Conservation (phyloP, 306 rosid genomes). For the Glycine latifolia region DNA sequence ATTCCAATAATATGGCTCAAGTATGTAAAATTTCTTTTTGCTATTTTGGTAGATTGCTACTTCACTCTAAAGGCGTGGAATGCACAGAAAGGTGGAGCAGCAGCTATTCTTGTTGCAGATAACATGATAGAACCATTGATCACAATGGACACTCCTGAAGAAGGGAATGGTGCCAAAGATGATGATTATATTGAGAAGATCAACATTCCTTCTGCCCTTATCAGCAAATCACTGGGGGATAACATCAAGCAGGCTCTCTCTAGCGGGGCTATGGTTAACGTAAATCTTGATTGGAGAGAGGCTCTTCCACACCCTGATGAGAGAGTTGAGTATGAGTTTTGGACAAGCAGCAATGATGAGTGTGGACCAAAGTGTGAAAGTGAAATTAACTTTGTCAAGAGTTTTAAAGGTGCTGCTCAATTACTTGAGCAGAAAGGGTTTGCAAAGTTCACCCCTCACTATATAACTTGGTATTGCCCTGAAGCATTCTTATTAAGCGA, state of each 20-base stretch:
- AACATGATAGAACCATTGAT: constrained; percentile 76
- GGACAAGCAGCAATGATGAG: constrained; percentile 98
- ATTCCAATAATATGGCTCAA: not conserved
- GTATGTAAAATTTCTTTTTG: not conserved
- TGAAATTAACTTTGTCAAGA: constrained; percentile 76
- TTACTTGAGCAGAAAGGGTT: constrained; percentile 88
- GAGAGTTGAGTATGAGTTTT: constrained; percentile 93
- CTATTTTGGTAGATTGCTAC: constrained; percentile 73
- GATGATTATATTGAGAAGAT: constrained; percentile 83
- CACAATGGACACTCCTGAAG: constrained; percentile 97
- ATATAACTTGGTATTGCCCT: constrained; percentile 96
- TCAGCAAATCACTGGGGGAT: constrained; percentile 83
- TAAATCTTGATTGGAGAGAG: constrained; percentile 96
- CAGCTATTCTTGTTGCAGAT: constrained; percentile 95
- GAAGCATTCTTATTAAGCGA: constrained; percentile 80
- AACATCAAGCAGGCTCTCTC: constrained; percentile 73
- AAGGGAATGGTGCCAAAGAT: constrained; percentile 61
- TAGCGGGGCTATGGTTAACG: constrained; percentile 73
- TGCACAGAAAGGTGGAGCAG: constrained; percentile 96
- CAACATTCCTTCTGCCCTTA: constrained; percentile 88
- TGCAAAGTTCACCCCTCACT: constrained; percentile 89
- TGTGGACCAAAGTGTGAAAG: constrained; percentile 92
- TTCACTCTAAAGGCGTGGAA: constrained; percentile 97
- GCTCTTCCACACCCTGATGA: constrained; percentile 99
- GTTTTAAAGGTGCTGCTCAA: constrained; percentile 94